Conservation (phyloP, 2,329 filamentous ascomycete species). For the Xylariaceae sp. region DNA sequence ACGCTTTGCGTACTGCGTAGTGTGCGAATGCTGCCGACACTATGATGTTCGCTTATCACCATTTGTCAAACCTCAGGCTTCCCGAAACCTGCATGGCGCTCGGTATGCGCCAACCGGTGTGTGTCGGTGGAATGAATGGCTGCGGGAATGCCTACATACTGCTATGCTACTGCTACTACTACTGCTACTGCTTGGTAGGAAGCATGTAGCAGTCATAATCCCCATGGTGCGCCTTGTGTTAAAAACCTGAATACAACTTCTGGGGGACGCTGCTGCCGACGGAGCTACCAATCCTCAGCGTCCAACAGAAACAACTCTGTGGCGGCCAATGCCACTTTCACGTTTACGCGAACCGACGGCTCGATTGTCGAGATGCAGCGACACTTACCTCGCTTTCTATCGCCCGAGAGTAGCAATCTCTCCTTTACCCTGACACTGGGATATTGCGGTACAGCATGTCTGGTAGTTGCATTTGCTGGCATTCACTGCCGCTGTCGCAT, state of each 20-base stretch:
- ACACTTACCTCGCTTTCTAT: constrained; percentile 2
- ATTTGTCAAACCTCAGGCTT: constrained; percentile 6
- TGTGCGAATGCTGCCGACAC: neutral
- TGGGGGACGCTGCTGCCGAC: neutral
- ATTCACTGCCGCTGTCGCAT: constrained; percentile 29
- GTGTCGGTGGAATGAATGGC: constrained; percentile 3
- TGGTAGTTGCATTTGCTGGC: constrained; percentile 29
- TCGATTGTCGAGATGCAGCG: constrained; percentile 6
- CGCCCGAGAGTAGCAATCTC: constrained; percentile 13
- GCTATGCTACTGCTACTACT: neutral
- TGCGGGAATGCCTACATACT: neutral
- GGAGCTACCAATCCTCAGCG: constrained; percentile 4
- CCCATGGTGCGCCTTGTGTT: neutral
- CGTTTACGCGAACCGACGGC: constrained; percentile 2
- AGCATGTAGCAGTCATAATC: constrained; percentile 1
- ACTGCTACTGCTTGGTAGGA: neutral
- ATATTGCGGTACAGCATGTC: constrained; percentile 25
- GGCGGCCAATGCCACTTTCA: constrained; percentile 14
- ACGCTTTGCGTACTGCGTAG: neutral
- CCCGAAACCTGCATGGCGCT: constrained; percentile 9
- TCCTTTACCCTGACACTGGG: constrained; percentile 19
- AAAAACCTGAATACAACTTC: neutral
- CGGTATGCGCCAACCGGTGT: constrained; percentile 5
- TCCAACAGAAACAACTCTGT: constrained; percentile 16
- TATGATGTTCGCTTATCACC: constrained; percentile 7